Conservation (phyloP, 2,329 filamentous ascomycete genomes). For the Nemania abortiva region DNA sequence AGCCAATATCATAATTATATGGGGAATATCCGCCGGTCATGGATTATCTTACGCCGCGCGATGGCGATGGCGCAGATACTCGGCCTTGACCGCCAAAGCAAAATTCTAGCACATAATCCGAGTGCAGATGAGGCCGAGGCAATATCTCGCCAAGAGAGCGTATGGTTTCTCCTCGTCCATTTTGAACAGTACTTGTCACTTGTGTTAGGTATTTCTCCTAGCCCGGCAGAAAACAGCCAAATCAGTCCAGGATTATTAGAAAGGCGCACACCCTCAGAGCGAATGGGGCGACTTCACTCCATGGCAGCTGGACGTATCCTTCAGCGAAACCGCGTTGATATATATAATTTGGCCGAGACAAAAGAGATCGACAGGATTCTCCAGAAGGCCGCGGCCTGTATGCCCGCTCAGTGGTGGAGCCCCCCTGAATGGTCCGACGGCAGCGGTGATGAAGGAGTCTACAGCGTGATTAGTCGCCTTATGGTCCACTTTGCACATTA, state of each 20-base stretch:
- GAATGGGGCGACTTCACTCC: slow-evolving; percentile 52
- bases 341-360: slow-evolving; percentile 48
- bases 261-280: slow-evolving; percentile 41
- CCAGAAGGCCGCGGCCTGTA: slow-evolving; percentile 51
- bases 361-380: slow-evolving; percentile 55
- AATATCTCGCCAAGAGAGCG: slow-evolving; percentile 51
- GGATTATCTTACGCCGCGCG: slow-evolving; percentile 59
- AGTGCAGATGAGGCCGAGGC: slow-evolving; percentile 46
- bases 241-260: slow-evolving; percentile 47
- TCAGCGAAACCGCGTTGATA: slow-evolving; percentile 52
- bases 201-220: slow-evolving; percentile 60
- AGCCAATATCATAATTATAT: slow-evolving; percentile 60
- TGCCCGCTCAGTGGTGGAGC: slow-evolving; percentile 60
- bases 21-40: slow-evolving; percentile 61
- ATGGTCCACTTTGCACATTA: slow-evolving; percentile 59
- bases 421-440: slow-evolving; percentile 37
- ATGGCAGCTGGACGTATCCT: slow-evolving; percentile 54
- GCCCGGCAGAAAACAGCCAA: slow-evolving; percentile 49
- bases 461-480: slow-evolving; percentile 53
- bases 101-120: slow-evolving; percentile 26
- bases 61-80: slow-evolving; percentile 60
- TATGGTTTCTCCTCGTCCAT: slow-evolving; percentile 62
- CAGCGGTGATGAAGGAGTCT: slow-evolving; percentile 36
- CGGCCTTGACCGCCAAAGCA: slow-evolving; percentile 48
- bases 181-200: slow-evolving; percentile 62